Evolutionary conservation across 352 stramenopile genomes (phyloP), one percentile per base, ranked within the genome.

Genomic region (Globisporangium splendens): DNA sequence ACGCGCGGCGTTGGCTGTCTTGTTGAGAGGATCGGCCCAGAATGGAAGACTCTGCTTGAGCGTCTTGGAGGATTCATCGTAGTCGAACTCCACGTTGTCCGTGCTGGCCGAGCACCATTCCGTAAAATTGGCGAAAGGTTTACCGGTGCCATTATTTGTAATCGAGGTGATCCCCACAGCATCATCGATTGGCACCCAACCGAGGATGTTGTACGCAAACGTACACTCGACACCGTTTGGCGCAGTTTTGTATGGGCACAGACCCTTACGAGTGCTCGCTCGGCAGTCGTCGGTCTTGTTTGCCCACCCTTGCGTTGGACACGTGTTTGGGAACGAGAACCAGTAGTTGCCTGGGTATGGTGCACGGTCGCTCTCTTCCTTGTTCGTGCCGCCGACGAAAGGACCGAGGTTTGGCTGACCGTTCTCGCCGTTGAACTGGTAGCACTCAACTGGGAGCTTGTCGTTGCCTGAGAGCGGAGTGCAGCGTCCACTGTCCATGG

Each of bases 121-220:
- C 3, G 73, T 84, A 56, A 89, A 91, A 56, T 91, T 88, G 54
- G 59, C 56, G 64, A 79, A 92, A 17, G 52, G 35, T 38, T 75
- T 72, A 20, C 62, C 68, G 0, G 68, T 80, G 10, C 65, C 65
- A 1, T 80, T 60, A 58, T 89, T 78, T 28, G 77, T 68, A n/a
- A 89, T 66, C 15, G 51, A 58, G 7, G 83, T 91, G 64, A 93
- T 91, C 6, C 83, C 83, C 1, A 93, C 83, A 24, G 91, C 60
- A 47, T 93, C 83, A 46, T 93, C 83, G 50, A 93, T 87, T 14
- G 83, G 65, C 15, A 93, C 75, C 78, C 77, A 91, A 21, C 83
- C 83, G 0, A 93, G 39, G 39, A 93, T 78, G 54, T 84, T 85
- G 74, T 93, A 93, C 15, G 79, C 67, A 42, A 81, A 93, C 13